Evolutionary conservation across 208 protist genomes (phyloP), one percentile per base, ranked within the genome.

Genomic region (Dictyostelium gargantuum): DNA sequence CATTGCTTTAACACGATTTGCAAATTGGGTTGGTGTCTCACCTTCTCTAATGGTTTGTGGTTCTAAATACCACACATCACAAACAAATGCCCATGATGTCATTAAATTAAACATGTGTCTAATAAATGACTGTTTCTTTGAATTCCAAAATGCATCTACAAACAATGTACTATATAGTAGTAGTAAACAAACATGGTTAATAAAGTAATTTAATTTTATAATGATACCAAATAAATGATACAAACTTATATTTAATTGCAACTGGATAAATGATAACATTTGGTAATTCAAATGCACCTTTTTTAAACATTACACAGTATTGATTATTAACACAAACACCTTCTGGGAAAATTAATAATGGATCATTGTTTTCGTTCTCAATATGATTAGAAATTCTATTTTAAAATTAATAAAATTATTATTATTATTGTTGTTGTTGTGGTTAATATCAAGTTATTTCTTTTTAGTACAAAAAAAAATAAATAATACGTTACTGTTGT

Each of bases 101-200:
- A 97, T 96, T 15, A 97, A 77, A 61, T 92, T 82, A 48, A 97
- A 96, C 48, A 96, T 77, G 76, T 97, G 95, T 80, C 85, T 61
- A 38, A 91, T 80, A 58, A 97, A 97, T 29, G 96, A 96, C 56
- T 95, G 84, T 38, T 92, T 86, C 15, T 93, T 92, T 29, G 95
- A 97, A 77, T 97, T 97, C 96, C 96, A 97, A 84, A 97, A 97
- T 54, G 95, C 93, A 95, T 97, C 96, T 42, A 79, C 91, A 75
- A 96, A 97, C 52, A 94, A 79, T 80, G 96, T 96, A 91, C 81
- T 93, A 66, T 21, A 32, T 66, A 19, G 10, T n/a, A n/a, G n/a
- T n/a, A n/a, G n/a, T n/a, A n/a, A n/a, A n/a, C n/a, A n/a, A n/a
- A n/a, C n/a, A n/a, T n/a, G n/a, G n/a, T n/a, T n/a, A 42, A n/a